Evolutionary conservation across 306 rosid species (phyloP), one percentile per base, ranked within the genome.

Genomic region (Glycine latifolia): DNA sequence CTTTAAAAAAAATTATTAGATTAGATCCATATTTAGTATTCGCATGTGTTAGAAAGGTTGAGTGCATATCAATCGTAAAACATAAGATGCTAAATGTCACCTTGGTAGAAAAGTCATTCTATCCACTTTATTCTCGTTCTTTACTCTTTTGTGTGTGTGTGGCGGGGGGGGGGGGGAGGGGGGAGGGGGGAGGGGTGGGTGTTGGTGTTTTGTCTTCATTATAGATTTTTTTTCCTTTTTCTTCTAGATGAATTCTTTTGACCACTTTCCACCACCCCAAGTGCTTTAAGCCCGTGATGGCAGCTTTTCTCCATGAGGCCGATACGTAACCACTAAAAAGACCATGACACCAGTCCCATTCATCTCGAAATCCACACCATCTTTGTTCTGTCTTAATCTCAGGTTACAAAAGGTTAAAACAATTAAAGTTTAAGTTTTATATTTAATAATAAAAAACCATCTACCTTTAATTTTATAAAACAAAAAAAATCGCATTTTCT

Each of bases 201-300:
- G n/a, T n/a, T n/a, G 6, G 5, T 39, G 35, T 74, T 39, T 41
- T 50, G 15, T 10, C 52, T 16, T 49, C 17, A 43, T 49, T 77
- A 0, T 12, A 10, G 43, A 61, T 67, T 14, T 26, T 67, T 14
- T 26, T 26, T 26, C 1, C 31, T 53, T 9, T 44, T 47, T 55
- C 48, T 67, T 67, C 20, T 43, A 26, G n/a, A 20, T 55, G 11
- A 2, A 1, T 79, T 68, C 39, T 79, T 79, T 79, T 55, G 17
- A 26, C 37, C 58, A 31, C 70, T 69, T 79, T 68, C 16, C 14
- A 50, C 44, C 44, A 17, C 79, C 79, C 48, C 71, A 46, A 46
- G 9, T 68, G 77, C 76, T 79, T 44, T 79, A 3, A 44, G 15
- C 41, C 7, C 9, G 20, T 31, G 33, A 6, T 65, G 33, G 33